A percentile compares a stretch with the other conserved stretches of the same genome.
These are phyloP conservation scores for Eucalyptus curtisii DNA, from an alignment of 345 rosid genomes.

Conservation along the genomic window DNA sequence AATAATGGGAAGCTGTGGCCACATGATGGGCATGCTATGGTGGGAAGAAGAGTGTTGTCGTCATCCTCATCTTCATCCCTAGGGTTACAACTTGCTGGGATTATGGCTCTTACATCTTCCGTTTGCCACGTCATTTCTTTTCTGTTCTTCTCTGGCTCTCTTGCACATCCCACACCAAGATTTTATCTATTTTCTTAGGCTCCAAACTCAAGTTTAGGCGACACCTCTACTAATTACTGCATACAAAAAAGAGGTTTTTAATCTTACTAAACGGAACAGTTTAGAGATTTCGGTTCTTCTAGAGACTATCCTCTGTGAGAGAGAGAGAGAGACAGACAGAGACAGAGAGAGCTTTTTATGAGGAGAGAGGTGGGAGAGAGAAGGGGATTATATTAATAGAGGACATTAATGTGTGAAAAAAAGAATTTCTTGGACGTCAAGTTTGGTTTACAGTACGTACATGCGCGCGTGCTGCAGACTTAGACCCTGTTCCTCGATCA, in stretches of 20 bases:
- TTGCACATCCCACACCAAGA: neutral
- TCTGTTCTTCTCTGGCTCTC: neutral
- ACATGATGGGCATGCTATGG: conserved; percentile 63
- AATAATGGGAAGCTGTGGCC: conserved; percentile 44
- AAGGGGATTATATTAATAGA: neutral
- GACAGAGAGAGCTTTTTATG: neutral
- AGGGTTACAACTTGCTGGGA: neutral
- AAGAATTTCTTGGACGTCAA: neutral
- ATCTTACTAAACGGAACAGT: neutral
- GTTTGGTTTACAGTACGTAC: neutral
- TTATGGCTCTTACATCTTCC: neutral
- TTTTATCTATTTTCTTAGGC: neutral
- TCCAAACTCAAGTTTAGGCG: neutral
- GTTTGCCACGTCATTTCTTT: neutral
- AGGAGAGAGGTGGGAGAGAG: neutral
- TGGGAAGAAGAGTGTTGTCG: neutral
- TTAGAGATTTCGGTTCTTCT: neutral
- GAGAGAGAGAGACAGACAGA: neutral
- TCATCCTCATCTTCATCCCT: neutral
- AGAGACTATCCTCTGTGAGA: neutral
- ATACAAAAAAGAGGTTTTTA: neutral
- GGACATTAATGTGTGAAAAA: neutral
- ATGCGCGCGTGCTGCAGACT: neutral
- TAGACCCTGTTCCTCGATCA: neutral
- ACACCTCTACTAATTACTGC: neutral